Evolutionary conservation across 371 early-diverging fungal genomes (phyloP).

Genomic region (Apophysomyces ossiformis): DNA sequence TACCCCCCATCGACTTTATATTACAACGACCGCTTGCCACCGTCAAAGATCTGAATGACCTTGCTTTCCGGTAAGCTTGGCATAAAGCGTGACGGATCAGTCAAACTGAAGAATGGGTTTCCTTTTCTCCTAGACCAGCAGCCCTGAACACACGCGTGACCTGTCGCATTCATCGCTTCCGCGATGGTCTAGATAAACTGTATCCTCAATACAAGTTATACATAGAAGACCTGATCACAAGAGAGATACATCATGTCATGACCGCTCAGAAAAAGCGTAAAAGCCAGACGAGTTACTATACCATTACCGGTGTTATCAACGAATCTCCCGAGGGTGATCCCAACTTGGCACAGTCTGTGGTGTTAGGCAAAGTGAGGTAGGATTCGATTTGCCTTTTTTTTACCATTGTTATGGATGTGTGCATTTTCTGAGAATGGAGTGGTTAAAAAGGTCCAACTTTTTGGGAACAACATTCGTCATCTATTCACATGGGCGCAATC

Average conservation of each 20-base stretch:
- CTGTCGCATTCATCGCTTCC: conserved; percentile 77
- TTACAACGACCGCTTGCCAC: conserved; percentile 30
- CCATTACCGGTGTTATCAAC: conserved; percentile 56
- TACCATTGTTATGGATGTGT: conserved; percentile 5
- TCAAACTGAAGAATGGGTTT: background rate
- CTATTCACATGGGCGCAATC: conserved; percentile 72
- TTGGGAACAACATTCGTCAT: conserved; percentile 84
- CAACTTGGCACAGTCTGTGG: conserved; percentile 25
- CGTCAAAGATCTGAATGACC: conserved; percentile 36
- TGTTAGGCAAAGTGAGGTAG: conserved; percentile 69
- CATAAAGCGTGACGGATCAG: background rate
- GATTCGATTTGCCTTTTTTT: too few relatives aligned
- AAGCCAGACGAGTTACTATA: conserved; percentile 73
- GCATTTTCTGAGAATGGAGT: conserved; percentile 5
- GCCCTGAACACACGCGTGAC: conserved; percentile 74
- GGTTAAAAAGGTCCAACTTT: conserved; percentile 73
- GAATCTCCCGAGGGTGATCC: conserved; percentile 22
- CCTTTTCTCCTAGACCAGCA: conserved; percentile 58
- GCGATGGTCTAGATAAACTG: conserved; percentile 71
- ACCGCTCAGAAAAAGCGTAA: conserved; percentile 76
- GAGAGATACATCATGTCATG: conserved; percentile 55
- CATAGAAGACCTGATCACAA: conserved; percentile 67
- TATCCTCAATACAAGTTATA: conserved; percentile 78
- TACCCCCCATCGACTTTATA: conserved; percentile 41
- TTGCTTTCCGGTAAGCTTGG: conserved; percentile 43